Base-by-base conservation (phyloP, 2,329 filamentous ascomycete species). In the Aspergillus hortae region DNA sequence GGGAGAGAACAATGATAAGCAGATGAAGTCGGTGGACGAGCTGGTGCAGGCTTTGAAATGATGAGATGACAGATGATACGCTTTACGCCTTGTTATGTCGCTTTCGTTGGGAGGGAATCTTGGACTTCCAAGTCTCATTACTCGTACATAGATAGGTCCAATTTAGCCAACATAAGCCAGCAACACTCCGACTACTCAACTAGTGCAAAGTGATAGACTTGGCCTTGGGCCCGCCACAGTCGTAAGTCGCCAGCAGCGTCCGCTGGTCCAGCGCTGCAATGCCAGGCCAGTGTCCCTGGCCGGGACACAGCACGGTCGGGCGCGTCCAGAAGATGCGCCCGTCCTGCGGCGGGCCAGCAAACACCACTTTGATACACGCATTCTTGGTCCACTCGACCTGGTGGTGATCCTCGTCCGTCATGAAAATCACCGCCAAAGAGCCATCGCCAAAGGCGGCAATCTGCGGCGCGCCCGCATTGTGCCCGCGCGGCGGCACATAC, bases 21-120 rank as follows among this genome's bases (percentile, higher is more conserved):
- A 90, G 68, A 77, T 90, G 68, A 76, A 89, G 55, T 89, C 85
- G 63, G 86, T 87, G 1, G 77, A 78, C 40, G 83, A 87, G 63
- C 86, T 90, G 61, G 81, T 88, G 52, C 75, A 73, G 40, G 40
- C 17, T 7, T 10, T 42, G 19, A 42, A 25, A 11, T 30, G 27
- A 30, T 30, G 10, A n/a, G 7, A 30, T 30, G 27, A 32, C 32
- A 15, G n/a, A 49, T 42, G 35, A 27, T 38, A 15, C 15, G 35
- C n/a, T 35, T 35, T n/a, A n/a, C 33, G 5, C 2, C 2, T 23
- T 23, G 23, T 23, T 23, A 23, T 19, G 23, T 6, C 6, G 1
- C 23, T 23, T 23, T 19, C 19, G 19, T 5, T 23, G 23, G 23
- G 10, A 30, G 11, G 7, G 9, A 11, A 6, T 30, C 7, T 2